A percentile compares a stretch with the other conserved stretches of the same genome.
Evolutionary conservation across 2,329 filamentous ascomycete genomes (phyloP).

Genomic region (Aspergillus nomiae): DNA sequence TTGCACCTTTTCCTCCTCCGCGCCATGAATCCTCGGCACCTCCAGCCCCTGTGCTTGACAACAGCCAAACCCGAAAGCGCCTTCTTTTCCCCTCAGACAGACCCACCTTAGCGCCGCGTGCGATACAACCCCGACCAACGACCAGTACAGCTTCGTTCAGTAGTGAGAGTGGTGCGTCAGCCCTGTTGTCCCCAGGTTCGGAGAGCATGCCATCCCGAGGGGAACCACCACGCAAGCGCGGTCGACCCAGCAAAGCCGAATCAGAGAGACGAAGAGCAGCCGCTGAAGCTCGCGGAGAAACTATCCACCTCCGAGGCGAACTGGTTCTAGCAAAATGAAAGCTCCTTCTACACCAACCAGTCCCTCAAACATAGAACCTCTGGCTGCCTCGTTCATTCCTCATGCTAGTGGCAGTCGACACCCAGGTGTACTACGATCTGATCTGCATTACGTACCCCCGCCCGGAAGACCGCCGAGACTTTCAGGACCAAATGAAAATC

Average conservation of each 20-base stretch:
- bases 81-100: conserved; percentile 34
- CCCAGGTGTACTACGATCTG: conserved; percentile 19
- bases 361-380: conserved; percentile 27
- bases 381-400: conserved; percentile 21
- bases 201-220: conserved; percentile 27
- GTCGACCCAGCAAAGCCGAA: conserved; percentile 47
- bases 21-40: conserved; percentile 25
- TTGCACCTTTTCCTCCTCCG: conserved; percentile 19
- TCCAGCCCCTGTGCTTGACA: conserved; percentile 27
- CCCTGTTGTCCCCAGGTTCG: conserved; percentile 37
- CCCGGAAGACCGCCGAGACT: conserved; percentile 18
- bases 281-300: conserved; percentile 42
- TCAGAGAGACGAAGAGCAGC: conserved; percentile 40
- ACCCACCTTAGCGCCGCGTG: conserved; percentile 32
- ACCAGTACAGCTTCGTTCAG: conserved; percentile 35
- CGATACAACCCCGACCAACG: conserved; percentile 44
- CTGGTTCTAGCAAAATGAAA: conserved; percentile 29
- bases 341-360: conserved; percentile 33
- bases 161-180: conserved; percentile 36
- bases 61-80: conserved; percentile 32
- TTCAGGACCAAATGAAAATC: conserved; percentile 17
- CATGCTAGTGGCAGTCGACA: conserved; percentile 18
- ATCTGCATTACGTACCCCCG: conserved; percentile 24
- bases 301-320: conserved; percentile 39
- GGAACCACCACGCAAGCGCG: conserved; percentile 44